Conservation (phyloP, 805 yeast genomes). For the Saturnispora ahearnii region DNA sequence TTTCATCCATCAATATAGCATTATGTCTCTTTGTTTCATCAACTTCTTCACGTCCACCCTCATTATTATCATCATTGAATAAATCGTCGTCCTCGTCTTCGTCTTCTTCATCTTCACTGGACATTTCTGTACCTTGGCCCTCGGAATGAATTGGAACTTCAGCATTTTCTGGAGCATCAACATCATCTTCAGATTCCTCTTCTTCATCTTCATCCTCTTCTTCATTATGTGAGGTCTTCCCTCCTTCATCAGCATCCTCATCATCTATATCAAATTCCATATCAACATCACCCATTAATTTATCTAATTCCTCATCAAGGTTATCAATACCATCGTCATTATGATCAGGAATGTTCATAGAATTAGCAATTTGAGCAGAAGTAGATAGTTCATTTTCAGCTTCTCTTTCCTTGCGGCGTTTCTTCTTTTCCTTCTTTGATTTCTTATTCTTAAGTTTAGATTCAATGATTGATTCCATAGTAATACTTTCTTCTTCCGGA, state of each 20-base stretch:
- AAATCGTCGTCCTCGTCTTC: conserved; percentile 35
- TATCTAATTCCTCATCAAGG: conserved; percentile 20
- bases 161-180: conserved; percentile 33
- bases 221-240: conserved; percentile 37
- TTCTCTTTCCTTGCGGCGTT: conserved; percentile 12
- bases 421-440: conserved; percentile 19
- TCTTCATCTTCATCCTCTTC: conserved; percentile 37
- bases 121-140: conserved; percentile 19
- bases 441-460: conserved; percentile 14
- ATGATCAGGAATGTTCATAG: conserved; percentile 16
- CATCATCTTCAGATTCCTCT: conserved; percentile 29
- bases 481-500: conserved; percentile 12
- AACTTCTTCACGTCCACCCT: conserved; percentile 43
- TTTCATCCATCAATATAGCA: conserved; percentile 76
- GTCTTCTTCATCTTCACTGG: conserved; percentile 37
- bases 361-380: conserved; percentile 4
- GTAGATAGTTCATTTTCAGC: not conserved
- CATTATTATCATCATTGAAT: conserved; percentile 30
- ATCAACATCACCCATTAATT: conserved; percentile 15
- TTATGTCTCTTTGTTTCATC: conserved; percentile 50
- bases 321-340: conserved; percentile 29
- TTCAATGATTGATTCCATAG: conserved; percentile 32
- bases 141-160: conserved; percentile 11
- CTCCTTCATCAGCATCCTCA: conserved; percentile 38
- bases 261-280: conserved; percentile 39